A percentile compares a stretch with the other conserved stretches of the same genome.
These are phyloP conservation scores for Skeletonema menzelii DNA, from an alignment of 108 stramenopile species.

Conservation along the genomic window DNA sequence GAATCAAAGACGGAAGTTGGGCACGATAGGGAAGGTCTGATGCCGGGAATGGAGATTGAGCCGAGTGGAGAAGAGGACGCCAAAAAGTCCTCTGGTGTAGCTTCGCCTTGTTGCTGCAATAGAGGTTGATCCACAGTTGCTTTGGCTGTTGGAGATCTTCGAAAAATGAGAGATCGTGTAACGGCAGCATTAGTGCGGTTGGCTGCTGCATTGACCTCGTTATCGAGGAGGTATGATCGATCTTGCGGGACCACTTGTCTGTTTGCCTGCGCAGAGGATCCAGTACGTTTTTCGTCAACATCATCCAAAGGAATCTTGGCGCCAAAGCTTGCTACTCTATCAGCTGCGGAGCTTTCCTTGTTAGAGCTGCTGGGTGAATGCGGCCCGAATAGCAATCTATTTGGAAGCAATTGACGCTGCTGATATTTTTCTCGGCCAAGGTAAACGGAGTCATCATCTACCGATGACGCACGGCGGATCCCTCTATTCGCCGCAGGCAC, in stretches of 20 bases:
- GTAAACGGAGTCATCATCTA: not conserved
- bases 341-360: not conserved
- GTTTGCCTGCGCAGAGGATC: not conserved
- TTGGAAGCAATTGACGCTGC: not conserved
- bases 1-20: conserved; percentile 3
- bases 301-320: not conserved
- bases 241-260: conserved; percentile 3
- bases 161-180: not conserved
- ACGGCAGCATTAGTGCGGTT: not conserved
- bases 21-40: not conserved
- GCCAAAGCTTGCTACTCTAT: not conserved
- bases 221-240: not conserved
- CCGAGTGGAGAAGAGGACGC: not conserved
- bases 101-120: not conserved
- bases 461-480: not conserved
- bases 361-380: not conserved
- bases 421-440: not conserved
- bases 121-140: not conserved
- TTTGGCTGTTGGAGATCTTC: conserved; percentile 1
- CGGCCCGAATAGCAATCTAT: not conserved
- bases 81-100: not conserved
- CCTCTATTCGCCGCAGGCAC: not conserved
- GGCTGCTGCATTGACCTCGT: not conserved
- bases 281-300: not conserved
- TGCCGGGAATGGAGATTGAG: not conserved